Conservation (phyloP, 179 eudicot species). For the Vitellaria paradoxa region DNA sequence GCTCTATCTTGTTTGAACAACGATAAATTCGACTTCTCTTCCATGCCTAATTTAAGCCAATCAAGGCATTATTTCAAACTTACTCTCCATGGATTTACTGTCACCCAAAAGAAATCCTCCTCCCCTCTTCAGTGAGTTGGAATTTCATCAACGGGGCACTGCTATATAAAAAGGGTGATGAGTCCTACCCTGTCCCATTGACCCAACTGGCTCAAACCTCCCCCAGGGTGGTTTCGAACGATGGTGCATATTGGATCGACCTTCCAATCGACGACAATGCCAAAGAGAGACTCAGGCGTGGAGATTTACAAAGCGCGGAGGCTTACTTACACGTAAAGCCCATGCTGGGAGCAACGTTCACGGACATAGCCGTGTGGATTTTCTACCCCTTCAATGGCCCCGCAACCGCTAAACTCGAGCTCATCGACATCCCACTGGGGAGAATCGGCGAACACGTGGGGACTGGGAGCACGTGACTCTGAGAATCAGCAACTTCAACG, state of each 20-base stretch:
- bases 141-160: slow-evolving; percentile 55
- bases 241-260: slow-evolving; percentile 67
- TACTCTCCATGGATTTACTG: slow-evolving; percentile 56
- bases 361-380: slow-evolving; percentile 59
- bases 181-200: slow-evolving; percentile 42
- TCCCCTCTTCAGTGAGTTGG: slow-evolving; percentile 68
- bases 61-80: slow-evolving; percentile 34
- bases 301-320: slow-evolving; percentile 37
- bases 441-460: slow-evolving; percentile 61
- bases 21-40: slow-evolving; percentile 26
- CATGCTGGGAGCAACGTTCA: slow-evolving; percentile 56
- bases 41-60: slow-evolving; percentile 45
- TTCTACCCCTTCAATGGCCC: slow-evolving; percentile 75
- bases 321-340: slow-evolving; percentile 58
- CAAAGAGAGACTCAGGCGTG: slow-evolving; percentile 36
- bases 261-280: slow-evolving; percentile 36
- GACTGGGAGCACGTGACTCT: slow-evolving; percentile 82
- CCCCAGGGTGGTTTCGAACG: slow-evolving; percentile 62
- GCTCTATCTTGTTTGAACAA: slow-evolving; percentile 50
- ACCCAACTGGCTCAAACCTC: slow-evolving; percentile 55
- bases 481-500: slow-evolving; percentile 68
- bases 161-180: slow-evolving; percentile 44
- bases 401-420: slow-evolving; percentile 44
- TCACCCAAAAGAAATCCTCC: slow-evolving; percentile 51
- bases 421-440: slow-evolving; percentile 42